These are phyloP conservation scores for Tylopilus subfusipes DNA, from an alignment of 768 basidiomycete genomes.

Conservation along the genomic window DNA sequence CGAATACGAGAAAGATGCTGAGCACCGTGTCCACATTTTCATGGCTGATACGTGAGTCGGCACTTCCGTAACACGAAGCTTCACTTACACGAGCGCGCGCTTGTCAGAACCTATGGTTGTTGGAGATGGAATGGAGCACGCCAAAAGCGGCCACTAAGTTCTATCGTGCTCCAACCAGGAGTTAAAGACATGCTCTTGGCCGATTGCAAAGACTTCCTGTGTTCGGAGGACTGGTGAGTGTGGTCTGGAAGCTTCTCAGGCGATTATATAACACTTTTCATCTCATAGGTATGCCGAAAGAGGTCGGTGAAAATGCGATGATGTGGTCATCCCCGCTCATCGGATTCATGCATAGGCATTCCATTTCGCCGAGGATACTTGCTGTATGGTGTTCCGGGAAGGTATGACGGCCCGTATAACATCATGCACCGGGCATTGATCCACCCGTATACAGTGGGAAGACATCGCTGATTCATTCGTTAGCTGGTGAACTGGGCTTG, in stretches of 20 bases:
- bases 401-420: slow-evolving; percentile 39
- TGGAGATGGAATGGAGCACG: slow-evolving; percentile 90
- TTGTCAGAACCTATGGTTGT: slow-evolving; percentile 58
- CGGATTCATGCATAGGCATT: slow-evolving; percentile 51
- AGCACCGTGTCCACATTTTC: slow-evolving; percentile 86
- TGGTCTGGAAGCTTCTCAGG: slow-evolving; percentile 16
- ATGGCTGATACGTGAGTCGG: slow-evolving; percentile 78
- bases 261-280: slow-evolving; percentile 16
- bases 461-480: slow-evolving; percentile 80
- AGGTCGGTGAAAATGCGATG: slow-evolving; percentile 46
- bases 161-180: slow-evolving; percentile 86
- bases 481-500: slow-evolving; percentile 79
- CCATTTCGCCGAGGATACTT: slow-evolving; percentile 86
- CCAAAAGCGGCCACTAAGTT: slow-evolving; percentile 87
- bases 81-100: slow-evolving; percentile 1
- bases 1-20: slow-evolving; percentile 88
- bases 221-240: slow-evolving; percentile 80
- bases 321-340: slow-evolving; percentile 21
- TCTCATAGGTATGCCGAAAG: slow-evolving; percentile 79
- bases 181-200: slow-evolving; percentile 88
- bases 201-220: slow-evolving; percentile 82
- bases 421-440: slow-evolving; percentile 12
- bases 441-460: slow-evolving; percentile 55
- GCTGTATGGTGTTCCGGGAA: slow-evolving; percentile 81
- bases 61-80: slow-evolving; percentile 5